Base-by-base conservation (phyloP, 768 basidiomycete species). In the Podaxis mareebaensis region DNA sequence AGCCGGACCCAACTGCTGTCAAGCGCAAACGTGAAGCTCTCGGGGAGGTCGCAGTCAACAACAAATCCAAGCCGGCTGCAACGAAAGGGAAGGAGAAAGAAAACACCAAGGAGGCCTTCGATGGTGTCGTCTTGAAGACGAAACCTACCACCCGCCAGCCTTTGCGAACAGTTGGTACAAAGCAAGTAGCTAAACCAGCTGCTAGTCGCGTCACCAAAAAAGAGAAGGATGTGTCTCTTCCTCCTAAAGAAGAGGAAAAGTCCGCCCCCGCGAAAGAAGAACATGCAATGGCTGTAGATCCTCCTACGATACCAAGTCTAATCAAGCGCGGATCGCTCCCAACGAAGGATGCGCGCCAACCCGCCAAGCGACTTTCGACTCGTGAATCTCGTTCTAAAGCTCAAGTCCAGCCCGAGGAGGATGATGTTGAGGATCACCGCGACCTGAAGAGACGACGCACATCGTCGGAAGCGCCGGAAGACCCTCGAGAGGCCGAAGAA, bases 1-100 rank as follows among this genome's bases (percentile, higher is more conserved):
- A 85, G 65, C 68, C 73, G 22, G 87, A 89, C 30, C 72, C 75
- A 8, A 77, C 79, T 38, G 80, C 80, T 3, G 86, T 83, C 55
- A 92, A 93, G 74, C 83, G 92, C 66, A 93, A 93, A 74, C 89
- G 93, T 48, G 88, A 89, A 55, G 91, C 91, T 0, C 79, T 94
- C 28, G 88, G 86, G 36, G 92, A 94, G 73, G 89, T 92, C 48
- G 83, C 86, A 7, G 77, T 74, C 12, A 76, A 72, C 65, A 86
- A 87, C 69, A 86, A 84, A 68, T 80, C 74, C 39, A 67, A 80
- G 65, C 79, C 78, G 64, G 69, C 69, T 54, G 73, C 72, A 30
- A 67, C 70, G 49, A 81, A 81, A 69, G 83, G 81, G 58, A 92
- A 92, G 77, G 83, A 81, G 56, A 90, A 89, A 75, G 81, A 77